Base-by-base conservation (phyloP, 2,329 filamentous ascomycete genomes). In the Myriangium duriaei region DNA sequence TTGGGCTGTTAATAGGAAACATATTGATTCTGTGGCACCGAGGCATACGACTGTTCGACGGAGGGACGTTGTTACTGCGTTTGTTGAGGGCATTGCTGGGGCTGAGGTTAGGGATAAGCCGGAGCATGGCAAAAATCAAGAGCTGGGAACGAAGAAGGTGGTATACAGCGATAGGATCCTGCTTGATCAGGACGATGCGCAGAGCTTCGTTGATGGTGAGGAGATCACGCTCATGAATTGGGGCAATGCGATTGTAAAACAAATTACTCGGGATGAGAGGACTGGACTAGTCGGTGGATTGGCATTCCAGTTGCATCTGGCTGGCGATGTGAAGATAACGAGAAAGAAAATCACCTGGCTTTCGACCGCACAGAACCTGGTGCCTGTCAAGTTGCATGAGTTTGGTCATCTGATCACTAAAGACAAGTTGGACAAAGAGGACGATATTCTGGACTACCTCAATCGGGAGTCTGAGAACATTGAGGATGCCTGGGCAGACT, bases 261-360 rank as follows among this genome's bases (percentile, higher is more conserved):
- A 74, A 37, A 72, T 82, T 41, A 16, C 28, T n/a, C 60, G 63
- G 15, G 64, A 66, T 32, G 65, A 70, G 15, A 39, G 30, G 12
- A 10, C 11, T 9, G 56, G 57, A 36, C 57, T 54, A 32, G 75
- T 91, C 49, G 78, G 74, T 10, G 64, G 62, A 16, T 68, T 92
- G 28, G 78, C 79, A 35, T 66, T 86, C 39, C 81, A 92, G 61
- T 72, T 93, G 13, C 78, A 93, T 59, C 72, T 92, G 31, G 74
- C 79, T 50, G 85, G 85, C 37, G 85, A 94, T 57, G 81, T 93
- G 59, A 91, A 88, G 68, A 77, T 81, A 52, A 94, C 86, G 0
- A 78, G 85, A 53, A 92, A 93, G 73, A 94, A 93, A 69, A 74
- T 94, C 18, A 92, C 84, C 1, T 94, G 86, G 86, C 65, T 93